These are phyloP conservation scores for Eucalyptus guilfoylei DNA, from an alignment of 345 rosid species.

Conservation along the genomic window DNA sequence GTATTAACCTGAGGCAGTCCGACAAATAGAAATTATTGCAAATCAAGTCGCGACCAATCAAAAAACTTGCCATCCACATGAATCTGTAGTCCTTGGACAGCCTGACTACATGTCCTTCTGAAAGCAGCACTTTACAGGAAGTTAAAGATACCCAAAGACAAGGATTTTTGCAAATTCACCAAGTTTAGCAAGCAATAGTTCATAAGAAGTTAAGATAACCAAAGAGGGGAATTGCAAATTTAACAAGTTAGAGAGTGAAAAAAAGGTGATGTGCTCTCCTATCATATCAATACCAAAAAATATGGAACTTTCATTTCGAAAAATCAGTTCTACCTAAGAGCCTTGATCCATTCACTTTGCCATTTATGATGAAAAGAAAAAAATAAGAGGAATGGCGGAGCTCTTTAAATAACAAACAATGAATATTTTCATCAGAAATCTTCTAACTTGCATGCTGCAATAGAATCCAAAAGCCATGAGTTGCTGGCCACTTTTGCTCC, in stretches of 20 bases:
- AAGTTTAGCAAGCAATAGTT: background rate
- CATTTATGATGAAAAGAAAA: background rate
- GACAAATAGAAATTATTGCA: no score
- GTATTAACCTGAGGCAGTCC: no score
- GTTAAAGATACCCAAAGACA: background rate
- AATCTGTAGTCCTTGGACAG: no score
- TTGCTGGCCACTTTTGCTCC: constrained; percentile 64
- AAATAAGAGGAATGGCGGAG: background rate
- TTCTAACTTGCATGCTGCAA: constrained; percentile 61
- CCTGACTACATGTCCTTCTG: background rate
- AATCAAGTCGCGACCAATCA: no score
- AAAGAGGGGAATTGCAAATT: background rate
- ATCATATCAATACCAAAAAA: background rate
- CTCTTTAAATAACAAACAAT: background rate
- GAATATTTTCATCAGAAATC: background rate
- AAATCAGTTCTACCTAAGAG: background rate
- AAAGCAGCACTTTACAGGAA: background rate
- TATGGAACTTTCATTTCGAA: background rate
- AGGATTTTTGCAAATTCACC: background rate
- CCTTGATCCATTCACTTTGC: background rate
- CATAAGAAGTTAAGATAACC: background rate
- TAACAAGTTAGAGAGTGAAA: background rate
- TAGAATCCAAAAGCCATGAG: constrained; percentile 72
- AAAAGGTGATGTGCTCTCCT: background rate
- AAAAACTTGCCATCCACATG: no score